phyloP scores from a whole-genome alignment of 805 yeast genomes.

The Priceomyces carsonii region DNA sequence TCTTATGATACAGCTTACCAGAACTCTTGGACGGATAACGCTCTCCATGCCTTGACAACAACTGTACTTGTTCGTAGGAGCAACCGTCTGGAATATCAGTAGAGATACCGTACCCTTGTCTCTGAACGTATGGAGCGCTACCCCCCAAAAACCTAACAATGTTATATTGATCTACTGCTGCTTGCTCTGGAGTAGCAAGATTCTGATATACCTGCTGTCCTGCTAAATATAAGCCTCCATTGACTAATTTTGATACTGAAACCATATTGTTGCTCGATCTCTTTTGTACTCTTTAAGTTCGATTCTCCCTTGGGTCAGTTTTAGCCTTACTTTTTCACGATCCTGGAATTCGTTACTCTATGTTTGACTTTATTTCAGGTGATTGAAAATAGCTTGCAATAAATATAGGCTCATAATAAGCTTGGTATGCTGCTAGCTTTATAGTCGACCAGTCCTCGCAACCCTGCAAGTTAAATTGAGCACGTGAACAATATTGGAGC shows the following conservation, averaged over 20 bases:
- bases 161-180: slow-evolving; percentile 46
- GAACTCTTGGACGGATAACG: slow-evolving; percentile 48
- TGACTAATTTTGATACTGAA: slow-evolving; percentile 27
- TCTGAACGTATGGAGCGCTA: slow-evolving; percentile 55
- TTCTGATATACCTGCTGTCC: slow-evolving; percentile 26
- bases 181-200: slow-evolving; percentile 42
- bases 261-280: slow-evolving; percentile 31
- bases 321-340: no score
- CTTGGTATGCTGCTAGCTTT: no score
- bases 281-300: no score
- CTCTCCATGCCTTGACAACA: slow-evolving; percentile 78
- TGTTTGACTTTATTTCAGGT: no score
- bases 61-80: slow-evolving; percentile 63
- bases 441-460: no score
- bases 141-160: slow-evolving; percentile 55
- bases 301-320: no score
- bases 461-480: no score
- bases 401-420: no score
- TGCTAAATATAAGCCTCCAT: slow-evolving; percentile 30
- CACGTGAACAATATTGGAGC: no score
- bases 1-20: slow-evolving; percentile 28
- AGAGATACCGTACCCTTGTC: slow-evolving; percentile 54
- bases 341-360: no score
- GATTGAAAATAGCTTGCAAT: no score
- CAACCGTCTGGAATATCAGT: slow-evolving; percentile 52